Percentiles rank a stretch among this genome's conserved stretches.
Conservation (phyloP, 192 early-diverging fungal species). For the Rhizoclosmatium globosum region DNA sequence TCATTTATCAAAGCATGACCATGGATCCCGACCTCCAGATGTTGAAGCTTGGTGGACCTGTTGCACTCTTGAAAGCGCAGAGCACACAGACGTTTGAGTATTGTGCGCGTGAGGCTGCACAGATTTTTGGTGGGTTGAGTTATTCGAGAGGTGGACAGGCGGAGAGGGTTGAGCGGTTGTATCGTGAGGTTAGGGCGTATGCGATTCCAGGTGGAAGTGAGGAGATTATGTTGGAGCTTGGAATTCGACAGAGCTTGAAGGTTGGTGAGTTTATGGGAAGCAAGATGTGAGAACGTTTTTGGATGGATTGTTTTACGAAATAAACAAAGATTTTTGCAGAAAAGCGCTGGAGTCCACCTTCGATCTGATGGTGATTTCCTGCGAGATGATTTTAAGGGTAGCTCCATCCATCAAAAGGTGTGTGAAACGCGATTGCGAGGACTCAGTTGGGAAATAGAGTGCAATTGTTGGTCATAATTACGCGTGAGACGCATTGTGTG, state of each 20-base stretch:
- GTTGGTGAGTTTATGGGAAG: conserved; percentile 76
- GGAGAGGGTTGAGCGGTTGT: conserved; percentile 78
- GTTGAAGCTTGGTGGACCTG: conserved; percentile 83
- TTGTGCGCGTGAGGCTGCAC: conserved; percentile 89
- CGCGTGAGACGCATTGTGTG: too few relatives aligned
- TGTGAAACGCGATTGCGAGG: too few relatives aligned
- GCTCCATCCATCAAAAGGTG: too few relatives aligned
- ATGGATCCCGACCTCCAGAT: conserved; percentile 76
- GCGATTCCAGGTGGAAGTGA: conserved; percentile 74
- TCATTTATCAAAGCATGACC: conserved; percentile 72
- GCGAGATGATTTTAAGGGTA: too few relatives aligned
- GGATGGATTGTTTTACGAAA: too few relatives aligned
- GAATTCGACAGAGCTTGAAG: conserved; percentile 81
- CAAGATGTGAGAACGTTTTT: conserved; percentile 47
- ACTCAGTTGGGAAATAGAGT: too few relatives aligned
- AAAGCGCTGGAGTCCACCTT: too few relatives aligned
- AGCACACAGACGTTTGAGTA: conserved; percentile 86
- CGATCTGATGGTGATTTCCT: too few relatives aligned
- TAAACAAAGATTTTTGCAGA: too few relatives aligned
- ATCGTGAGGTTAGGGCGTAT: conserved; percentile 78
- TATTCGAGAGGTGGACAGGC: conserved; percentile 73
- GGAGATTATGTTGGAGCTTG: conserved; percentile 90
- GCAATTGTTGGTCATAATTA: too few relatives aligned
- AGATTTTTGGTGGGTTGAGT: conserved; percentile 87
- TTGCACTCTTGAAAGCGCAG: conserved; percentile 87